Evolutionary conservation across 352 stramenopile species (phyloP), one percentile per base, ranked within the genome.

Genomic region (Phytophthora rubi): DNA sequence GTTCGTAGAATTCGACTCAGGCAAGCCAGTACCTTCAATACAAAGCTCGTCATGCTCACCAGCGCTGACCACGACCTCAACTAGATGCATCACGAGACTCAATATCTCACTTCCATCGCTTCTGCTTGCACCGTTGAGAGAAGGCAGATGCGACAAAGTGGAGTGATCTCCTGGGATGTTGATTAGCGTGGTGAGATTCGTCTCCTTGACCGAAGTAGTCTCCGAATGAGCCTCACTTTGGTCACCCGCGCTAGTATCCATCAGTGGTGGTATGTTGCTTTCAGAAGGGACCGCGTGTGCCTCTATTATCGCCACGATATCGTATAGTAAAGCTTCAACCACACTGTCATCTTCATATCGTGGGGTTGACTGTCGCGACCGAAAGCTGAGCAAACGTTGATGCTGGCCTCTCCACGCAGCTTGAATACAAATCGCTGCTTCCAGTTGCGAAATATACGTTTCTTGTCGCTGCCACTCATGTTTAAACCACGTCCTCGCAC

Each of bases 371-470:
- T 60, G 16, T 33, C 23, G 23, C 23, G 56, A 49, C 58, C 33
- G 42, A 26, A 47, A 28, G 13, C 35, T 32, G 15, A 49, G 4
- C n/a, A 48, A 32, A 37, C 42, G 65, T 3, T 75, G 55, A 7
- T 67, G 48, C 13, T 59, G 26, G 39, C 69, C 53, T 62, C 79
- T 70, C 82, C 82, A 90, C 16, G 73, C 59, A 4, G 75, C 73
- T 47, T 90, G 82, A 15, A 90, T 80, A 49, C 77, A 86, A 47
- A 85, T 73, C 1, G 74, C 59, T 2, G 82, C 80, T 53, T 80
- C 75, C 15, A 85, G 6, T 28, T 73, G 30, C 4, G 73, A 73
- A 12, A 86, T 4, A n/a, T 71, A 59, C 13, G 52, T 55, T 4
- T 71, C 49, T 65, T 72, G 59, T 15, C 61, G 61, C 21, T 60